Percentiles rank a stretch among this genome's conserved stretches.
Evolutionary conservation across 345 rosid species (phyloP).

Genomic region (Abelmoschus esculentus): DNA sequence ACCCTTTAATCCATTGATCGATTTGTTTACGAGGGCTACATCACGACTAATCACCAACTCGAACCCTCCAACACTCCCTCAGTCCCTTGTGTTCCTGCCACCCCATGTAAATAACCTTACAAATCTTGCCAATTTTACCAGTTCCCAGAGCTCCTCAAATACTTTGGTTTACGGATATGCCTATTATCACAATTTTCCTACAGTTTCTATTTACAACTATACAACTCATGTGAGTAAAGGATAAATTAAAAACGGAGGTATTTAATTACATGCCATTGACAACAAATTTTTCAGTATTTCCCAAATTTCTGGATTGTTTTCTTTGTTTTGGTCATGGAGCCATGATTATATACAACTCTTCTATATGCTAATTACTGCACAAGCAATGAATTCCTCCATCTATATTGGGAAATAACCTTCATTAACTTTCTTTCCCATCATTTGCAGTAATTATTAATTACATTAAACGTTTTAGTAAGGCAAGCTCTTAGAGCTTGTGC

Average conservation of each 20-base stretch:
- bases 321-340: not conserved
- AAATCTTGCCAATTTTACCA: constrained; percentile 40
- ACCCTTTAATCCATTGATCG: constrained; percentile 42
- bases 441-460: constrained; percentile 8
- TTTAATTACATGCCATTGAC: not conserved
- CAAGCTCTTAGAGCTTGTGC: constrained; percentile 90
- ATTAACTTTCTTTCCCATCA: constrained; percentile 5
- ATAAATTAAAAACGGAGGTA: not conserved
- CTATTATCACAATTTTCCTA: too few relatives aligned
- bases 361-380: constrained; percentile 16
- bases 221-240: not conserved
- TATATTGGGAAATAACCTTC: not conserved
- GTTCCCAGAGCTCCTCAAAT: constrained; percentile 51
- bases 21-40: constrained; percentile 50
- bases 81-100: constrained; percentile 64
- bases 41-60: constrained; percentile 51
- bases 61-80: constrained; percentile 46
- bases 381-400: constrained; percentile 11
- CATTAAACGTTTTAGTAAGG: constrained; percentile 38
- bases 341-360: constrained; percentile 11
- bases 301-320: not conserved
- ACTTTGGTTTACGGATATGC: constrained; percentile 34
- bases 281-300: not conserved
- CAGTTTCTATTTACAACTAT: not conserved
- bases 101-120: constrained; percentile 67